Evolutionary conservation across 1,284 basidiomycete species (phyloP).

Genomic region (Sphagnurus paluster): DNA sequence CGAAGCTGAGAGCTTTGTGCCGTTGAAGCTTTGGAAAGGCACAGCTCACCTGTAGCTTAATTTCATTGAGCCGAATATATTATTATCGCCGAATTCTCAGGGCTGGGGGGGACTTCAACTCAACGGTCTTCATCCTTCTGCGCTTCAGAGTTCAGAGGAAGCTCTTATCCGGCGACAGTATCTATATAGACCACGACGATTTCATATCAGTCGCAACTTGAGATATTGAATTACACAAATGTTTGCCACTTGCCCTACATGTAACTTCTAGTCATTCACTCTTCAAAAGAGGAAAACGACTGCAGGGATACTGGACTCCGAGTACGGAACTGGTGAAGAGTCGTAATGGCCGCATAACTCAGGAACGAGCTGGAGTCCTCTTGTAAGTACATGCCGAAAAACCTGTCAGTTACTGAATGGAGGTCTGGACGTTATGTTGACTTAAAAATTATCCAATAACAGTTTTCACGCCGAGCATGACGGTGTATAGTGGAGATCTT

Average conservation of each 20-base stretch:
- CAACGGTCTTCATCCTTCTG: no score
- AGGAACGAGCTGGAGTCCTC: constrained; percentile 10
- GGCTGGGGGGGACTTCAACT: no score
- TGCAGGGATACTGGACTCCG: constrained; percentile 13
- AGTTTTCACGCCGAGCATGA: no score
- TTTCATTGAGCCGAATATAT: not conserved
- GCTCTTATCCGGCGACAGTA: no score
- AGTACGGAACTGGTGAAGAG: constrained; percentile 9
- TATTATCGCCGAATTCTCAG: not conserved
- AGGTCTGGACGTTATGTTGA: constrained; percentile 1
- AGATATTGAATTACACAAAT: not conserved
- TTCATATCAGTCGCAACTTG: not conserved
- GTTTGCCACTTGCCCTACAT: not conserved
- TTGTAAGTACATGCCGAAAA: not conserved
- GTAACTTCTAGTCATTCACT: constrained; percentile 5
- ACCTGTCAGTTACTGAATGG: constrained; percentile 6
- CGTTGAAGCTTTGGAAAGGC: not conserved
- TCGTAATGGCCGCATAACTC: constrained; percentile 5
- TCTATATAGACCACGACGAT: not conserved
- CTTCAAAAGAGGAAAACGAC: constrained; percentile 7
- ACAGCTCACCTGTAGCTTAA: constrained; percentile 1
- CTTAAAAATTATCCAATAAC: not conserved
- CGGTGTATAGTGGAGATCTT: no score
- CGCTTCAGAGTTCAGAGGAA: no score
- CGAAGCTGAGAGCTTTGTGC: constrained; percentile 8